phyloP scores from a whole-genome alignment of 805 yeast species.

The Saccharomycopsis guyanensis region DNA sequence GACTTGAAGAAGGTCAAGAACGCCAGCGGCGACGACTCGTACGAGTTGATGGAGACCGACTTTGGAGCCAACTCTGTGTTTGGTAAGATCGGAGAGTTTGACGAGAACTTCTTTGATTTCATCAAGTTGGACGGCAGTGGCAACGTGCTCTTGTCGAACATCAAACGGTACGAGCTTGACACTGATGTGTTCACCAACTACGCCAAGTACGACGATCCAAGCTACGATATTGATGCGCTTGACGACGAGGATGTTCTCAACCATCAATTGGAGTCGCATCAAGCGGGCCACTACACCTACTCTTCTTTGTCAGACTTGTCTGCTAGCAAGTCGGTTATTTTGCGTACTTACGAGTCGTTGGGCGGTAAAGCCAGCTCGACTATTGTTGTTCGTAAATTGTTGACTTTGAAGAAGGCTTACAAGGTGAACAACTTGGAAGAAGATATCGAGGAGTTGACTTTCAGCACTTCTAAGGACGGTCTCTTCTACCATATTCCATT shows the following conservation, averaged over 20 bases:
- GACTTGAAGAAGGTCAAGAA: conserved; percentile 8
- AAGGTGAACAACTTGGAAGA: conserved; percentile 57
- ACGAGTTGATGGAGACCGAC: conserved; percentile 25
- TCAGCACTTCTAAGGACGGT: conserved; percentile 25
- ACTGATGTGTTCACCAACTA: conserved; percentile 40
- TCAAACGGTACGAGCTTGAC: conserved; percentile 89
- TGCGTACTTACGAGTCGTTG: conserved; percentile 78
- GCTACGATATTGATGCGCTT: not conserved
- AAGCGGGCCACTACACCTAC: conserved; percentile 25
- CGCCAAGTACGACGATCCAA: conserved; percentile 10
- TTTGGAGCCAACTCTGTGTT: conserved; percentile 26
- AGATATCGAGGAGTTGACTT: conserved; percentile 34
- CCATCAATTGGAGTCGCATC: not conserved
- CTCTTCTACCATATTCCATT: conserved; percentile 36
- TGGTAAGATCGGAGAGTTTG: conserved; percentile 20
- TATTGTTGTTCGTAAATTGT: conserved; percentile 34
- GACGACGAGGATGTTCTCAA: not conserved
- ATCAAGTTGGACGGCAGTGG: conserved; percentile 10
- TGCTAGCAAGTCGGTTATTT: conserved; percentile 46
- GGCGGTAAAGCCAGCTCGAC: conserved; percentile 67
- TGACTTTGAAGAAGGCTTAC: conserved; percentile 40
- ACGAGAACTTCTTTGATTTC: conserved; percentile 22
- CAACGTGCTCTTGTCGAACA: conserved; percentile 60
- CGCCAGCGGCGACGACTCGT: conserved; percentile 12
- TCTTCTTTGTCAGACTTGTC: conserved; percentile 33